Evolutionary conservation across 345 rosid genomes (phyloP).

Genomic region (Syzygium aromaticum): DNA sequence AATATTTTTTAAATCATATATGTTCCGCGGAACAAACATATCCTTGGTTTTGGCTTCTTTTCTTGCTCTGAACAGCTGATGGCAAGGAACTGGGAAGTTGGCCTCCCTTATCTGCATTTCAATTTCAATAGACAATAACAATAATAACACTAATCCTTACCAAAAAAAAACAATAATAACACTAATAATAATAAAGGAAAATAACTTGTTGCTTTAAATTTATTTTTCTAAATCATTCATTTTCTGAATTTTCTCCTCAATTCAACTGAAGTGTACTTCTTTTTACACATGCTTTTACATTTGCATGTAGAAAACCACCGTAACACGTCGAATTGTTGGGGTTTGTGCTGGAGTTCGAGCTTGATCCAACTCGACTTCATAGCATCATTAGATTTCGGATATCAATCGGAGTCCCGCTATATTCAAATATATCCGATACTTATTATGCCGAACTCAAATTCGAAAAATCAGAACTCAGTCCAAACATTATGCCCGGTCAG

Average conservation of each 20-base stretch:
- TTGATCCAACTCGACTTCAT: not conserved
- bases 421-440: not conserved
- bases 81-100: not conserved
- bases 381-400: not conserved
- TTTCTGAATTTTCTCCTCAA: not conserved
- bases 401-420: rapidly evolving
- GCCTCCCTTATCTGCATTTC: not conserved
- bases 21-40: rapidly evolving
- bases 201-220: not conserved
- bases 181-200: not conserved
- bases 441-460: not conserved
- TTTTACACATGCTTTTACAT: not conserved
- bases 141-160: no score
- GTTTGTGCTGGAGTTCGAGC: not conserved
- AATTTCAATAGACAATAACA: no score
- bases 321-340: rapidly evolving
- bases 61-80: not conserved
- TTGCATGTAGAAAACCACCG: not conserved
- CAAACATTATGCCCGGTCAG: rapidly evolving
- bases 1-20: rapidly evolving
- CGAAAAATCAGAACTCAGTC: rapidly evolving
- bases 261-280: not conserved
- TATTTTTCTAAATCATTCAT: not conserved
- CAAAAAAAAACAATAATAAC: no score
- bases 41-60: not conserved